phyloP scores from a whole-genome alignment of 345 rosid species.

The Turritis glabra region DNA sequence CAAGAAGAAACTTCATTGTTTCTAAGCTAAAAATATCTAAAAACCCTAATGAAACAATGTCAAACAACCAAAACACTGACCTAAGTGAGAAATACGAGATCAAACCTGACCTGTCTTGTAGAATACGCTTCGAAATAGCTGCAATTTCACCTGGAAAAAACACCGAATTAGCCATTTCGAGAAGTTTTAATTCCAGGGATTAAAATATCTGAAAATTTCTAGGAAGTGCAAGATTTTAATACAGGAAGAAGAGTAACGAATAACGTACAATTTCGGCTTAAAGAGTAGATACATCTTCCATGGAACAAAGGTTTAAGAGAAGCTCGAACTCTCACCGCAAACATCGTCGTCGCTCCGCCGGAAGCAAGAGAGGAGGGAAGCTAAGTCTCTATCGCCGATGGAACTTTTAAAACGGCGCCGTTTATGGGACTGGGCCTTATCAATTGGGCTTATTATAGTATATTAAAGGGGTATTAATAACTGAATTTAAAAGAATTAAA shows the following conservation, averaged over 20 bases:
- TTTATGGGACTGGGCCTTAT: background rate
- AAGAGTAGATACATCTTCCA: background rate
- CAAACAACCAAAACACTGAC: background rate
- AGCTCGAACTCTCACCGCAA: slow-evolving; percentile 26
- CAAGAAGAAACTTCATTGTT: background rate
- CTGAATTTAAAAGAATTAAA: too few species aligned
- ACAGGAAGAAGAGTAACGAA: background rate
- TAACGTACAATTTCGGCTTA: background rate
- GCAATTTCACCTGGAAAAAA: slow-evolving; percentile 12
- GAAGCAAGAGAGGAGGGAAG: background rate
- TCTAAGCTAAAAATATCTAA: background rate
- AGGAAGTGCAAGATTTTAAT: background rate
- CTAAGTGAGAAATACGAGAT: background rate
- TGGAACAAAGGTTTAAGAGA: slow-evolving; percentile 18
- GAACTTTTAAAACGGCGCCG: background rate
- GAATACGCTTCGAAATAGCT: background rate
- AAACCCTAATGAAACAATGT: slow-evolving; percentile 10
- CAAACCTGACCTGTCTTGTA: slow-evolving; percentile 16
- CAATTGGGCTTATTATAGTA: background rate
- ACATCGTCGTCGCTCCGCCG: slow-evolving; percentile 33
- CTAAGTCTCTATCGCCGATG: background rate
- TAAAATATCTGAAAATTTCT: background rate
- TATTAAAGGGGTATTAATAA: too few species aligned
- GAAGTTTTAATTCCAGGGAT: slow-evolving; percentile 3
- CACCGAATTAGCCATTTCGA: background rate